Evolutionary conservation across 169 alveolate species (phyloP).

Genomic region (Plasmodium gonderi): DNA sequence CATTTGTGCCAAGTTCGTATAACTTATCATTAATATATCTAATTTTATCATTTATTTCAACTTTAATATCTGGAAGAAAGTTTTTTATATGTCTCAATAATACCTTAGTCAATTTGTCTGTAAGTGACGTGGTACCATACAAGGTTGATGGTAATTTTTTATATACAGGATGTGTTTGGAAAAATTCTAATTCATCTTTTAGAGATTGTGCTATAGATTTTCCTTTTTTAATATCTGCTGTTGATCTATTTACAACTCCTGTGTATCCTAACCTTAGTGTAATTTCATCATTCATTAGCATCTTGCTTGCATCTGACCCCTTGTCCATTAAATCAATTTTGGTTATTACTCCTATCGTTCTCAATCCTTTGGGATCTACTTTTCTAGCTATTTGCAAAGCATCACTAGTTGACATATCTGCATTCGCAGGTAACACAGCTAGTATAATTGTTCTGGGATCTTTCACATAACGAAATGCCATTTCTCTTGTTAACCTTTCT

Average conservation of each 20-base stretch:
- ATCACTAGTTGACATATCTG: constrained; percentile 98
- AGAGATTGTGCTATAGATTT: constrained; percentile 91
- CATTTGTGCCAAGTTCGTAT: constrained; percentile 92
- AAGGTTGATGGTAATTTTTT: constrained; percentile 92
- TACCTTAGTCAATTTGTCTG: constrained; percentile 95
- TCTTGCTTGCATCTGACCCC: constrained; percentile 97
- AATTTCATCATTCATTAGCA: constrained; percentile 96
- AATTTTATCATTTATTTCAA: constrained; percentile 86
- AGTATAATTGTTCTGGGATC: constrained; percentile 97
- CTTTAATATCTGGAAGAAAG: constrained; percentile 95
- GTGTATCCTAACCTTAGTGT: constrained; percentile 97
- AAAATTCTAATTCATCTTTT: constrained; percentile 93
- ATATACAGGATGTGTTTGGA: constrained; percentile 94
- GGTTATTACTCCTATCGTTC: constrained; percentile 97
- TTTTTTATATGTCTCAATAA: constrained; percentile 95
- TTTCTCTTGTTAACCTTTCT: constrained; percentile 94
- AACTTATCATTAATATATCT: constrained; percentile 86
- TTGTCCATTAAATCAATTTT: constrained; percentile 98
- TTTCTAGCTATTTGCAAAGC: constrained; percentile 96
- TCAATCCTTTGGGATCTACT: constrained; percentile 96
- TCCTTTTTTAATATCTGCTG: constrained; percentile 93
- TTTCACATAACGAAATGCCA: constrained; percentile 93
- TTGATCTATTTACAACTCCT: constrained; percentile 95
- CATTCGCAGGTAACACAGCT: constrained; percentile 98
- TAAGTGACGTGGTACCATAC: constrained; percentile 96